Evolutionary conservation across 2,329 filamentous ascomycete species (phyloP), one percentile per base, ranked within the genome.

Genomic region (Talaromyces sp.): DNA sequence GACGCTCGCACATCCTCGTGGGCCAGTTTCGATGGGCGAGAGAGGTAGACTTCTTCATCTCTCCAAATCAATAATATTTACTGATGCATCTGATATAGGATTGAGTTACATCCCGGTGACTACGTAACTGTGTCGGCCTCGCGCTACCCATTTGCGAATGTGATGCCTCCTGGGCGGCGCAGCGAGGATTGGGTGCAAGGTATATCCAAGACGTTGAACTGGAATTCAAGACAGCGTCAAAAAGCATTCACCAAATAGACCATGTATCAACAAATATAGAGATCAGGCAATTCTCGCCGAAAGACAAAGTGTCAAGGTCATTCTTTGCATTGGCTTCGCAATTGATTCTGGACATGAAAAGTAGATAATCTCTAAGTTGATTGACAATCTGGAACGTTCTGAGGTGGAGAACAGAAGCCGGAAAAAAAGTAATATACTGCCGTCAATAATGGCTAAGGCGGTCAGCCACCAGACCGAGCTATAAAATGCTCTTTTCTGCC

Each of bases 11-110:
- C 92, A 4, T 90, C 88, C 70, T 93, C 90, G 47, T 99, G 95
- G 94, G 95, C 93, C n/a, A 96, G 92, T 77, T 99, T 99, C 75
- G 95, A 99, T 77, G 95, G 95, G 1, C 86, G 93, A 67, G 92
- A 97, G 81, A 87, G 93, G 79, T 84, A 71, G 70, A 77, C 65
- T 48, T 4, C 22, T 4, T n/a, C 13, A 50, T n/a, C 22, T 3
- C 37, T 22, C 13, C 11, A 1, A n/a, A 35, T 1, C 35, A 13
- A 33, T 3, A 22, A 10, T 24, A 14, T 16, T 16, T 54, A 66
- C 62, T 77, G 62, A 70, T 50, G 64, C 43, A 8, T 43, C 14
- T 8, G 13, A 54, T 37, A 1, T 67, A 82, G 81, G 67, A 72
- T 82, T 57, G 82, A 83, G 69, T 68, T 83, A 66, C 72, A 76